These are phyloP conservation scores for Schwanniomyces yamadae DNA, from an alignment of 805 yeast species.

Conservation along the genomic window DNA sequence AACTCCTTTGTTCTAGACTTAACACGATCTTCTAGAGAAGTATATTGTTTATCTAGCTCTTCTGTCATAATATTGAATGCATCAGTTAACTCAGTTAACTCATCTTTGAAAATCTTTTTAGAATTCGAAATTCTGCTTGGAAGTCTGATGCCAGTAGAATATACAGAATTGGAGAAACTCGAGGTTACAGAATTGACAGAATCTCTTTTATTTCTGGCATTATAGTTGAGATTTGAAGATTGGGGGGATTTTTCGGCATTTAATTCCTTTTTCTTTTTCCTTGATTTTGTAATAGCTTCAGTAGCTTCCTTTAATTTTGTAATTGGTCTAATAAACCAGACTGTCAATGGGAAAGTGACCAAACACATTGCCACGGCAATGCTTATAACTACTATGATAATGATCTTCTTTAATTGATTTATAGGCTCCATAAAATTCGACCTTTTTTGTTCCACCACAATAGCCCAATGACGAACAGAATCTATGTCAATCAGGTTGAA, in stretches of 20 bases:
- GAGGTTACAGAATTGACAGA: conserved; percentile 30
- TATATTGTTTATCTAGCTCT: conserved; percentile 80
- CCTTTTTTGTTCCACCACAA: conserved; percentile 64
- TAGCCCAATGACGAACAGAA: conserved; percentile 58
- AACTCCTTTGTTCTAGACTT: conserved; percentile 81
- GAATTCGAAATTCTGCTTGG: conserved; percentile 37
- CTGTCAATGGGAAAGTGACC: conserved; percentile 79
- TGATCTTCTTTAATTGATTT: conserved; percentile 59
- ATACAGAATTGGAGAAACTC: conserved; percentile 36
- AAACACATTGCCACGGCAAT: conserved; percentile 72
- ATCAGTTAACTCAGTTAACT: conserved; percentile 80
- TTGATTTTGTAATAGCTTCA: conserved; percentile 58
- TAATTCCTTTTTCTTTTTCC: conserved; percentile 22
- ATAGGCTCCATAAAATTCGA: conserved; percentile 62
- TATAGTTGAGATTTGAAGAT: conserved; percentile 1
- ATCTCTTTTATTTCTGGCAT: conserved; percentile 30
- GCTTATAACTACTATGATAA: conserved; percentile 75
- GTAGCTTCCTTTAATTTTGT: conserved; percentile 78
- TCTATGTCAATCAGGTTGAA: conserved; percentile 29
- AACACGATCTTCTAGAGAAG: conserved; percentile 85
- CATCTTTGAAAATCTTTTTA: conserved; percentile 66
- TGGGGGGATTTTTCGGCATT: conserved; percentile 5
- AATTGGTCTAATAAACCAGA: conserved; percentile 82
- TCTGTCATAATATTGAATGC: conserved; percentile 91
- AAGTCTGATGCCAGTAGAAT: conserved; percentile 38